Conservation (phyloP, 257 asterid species). For the Solanum ossicruentum region DNA sequence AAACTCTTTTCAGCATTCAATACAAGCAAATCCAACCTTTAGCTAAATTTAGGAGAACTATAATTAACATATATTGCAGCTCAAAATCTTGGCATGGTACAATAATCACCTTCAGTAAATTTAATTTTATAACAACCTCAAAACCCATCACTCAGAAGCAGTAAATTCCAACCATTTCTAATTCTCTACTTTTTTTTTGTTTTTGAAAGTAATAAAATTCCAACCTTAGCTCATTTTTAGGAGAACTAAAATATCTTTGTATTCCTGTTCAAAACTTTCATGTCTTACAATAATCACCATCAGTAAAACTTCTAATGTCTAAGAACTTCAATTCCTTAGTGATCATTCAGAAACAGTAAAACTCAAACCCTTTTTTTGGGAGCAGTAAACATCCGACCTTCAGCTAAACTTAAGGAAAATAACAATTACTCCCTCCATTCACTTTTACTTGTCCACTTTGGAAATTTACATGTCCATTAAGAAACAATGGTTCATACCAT, state of each 20-base stretch:
- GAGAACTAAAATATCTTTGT: neutral
- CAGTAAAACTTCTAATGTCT: neutral
- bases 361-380: neutral
- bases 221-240: neutral
- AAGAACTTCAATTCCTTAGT: neutral
- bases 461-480: neutral
- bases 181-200: neutral
- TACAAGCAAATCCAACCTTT: neutral
- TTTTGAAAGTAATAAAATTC: neutral
- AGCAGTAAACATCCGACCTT: neutral
- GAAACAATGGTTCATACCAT: neutral
- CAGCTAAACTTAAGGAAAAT: neutral
- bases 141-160: neutral
- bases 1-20: neutral
- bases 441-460: neutral
- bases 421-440: neutral
- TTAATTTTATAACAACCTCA: neutral
- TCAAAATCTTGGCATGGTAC: neutral
- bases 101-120: neutral
- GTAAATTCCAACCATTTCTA: neutral
- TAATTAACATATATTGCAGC: neutral
- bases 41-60: neutral
- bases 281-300: neutral
- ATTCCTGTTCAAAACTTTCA: neutral
- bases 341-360: neutral